Percentiles rank a stretch among this genome's conserved stretches.
Conservation (phyloP, 257 asterid genomes). For the Nicotiana undulata region DNA sequence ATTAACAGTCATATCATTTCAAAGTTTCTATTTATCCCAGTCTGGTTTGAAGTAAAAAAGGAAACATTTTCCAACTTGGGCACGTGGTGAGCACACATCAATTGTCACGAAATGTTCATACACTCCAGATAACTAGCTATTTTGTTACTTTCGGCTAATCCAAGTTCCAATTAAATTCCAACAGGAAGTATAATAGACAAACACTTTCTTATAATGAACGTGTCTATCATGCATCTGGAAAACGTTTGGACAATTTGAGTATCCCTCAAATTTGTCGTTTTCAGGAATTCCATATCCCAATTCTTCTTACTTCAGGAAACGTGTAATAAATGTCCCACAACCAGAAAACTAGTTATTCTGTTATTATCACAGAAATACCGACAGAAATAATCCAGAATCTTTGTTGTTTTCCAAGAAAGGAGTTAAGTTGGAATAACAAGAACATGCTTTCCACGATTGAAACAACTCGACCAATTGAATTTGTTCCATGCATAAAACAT, state of each 20-base stretch:
- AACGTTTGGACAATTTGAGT: neutral
- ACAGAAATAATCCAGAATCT: neutral
- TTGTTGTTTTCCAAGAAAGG: neutral
- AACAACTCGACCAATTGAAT: neutral
- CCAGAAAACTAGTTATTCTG: neutral
- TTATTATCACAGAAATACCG: neutral
- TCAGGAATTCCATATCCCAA: neutral
- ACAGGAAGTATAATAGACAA: neutral
- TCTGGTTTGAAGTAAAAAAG: neutral
- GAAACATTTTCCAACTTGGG: neutral
- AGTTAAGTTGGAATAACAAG: neutral
- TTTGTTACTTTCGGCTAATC: neutral
- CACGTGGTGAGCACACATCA: neutral
- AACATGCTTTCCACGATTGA: neutral
- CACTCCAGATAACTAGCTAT: neutral
- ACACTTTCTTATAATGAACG: neutral
- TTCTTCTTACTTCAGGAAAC: neutral
- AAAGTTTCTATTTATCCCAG: neutral
- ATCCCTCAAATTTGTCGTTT: neutral
- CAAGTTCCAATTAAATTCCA: neutral
- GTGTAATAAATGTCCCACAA: neutral
- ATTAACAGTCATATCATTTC: neutral
- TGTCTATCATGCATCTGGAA: neutral
- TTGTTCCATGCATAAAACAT: neutral
- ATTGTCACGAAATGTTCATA: neutral